Conservation (phyloP, 2,329 filamentous ascomycete genomes). For the Myriosclerotinia duriaeana region DNA sequence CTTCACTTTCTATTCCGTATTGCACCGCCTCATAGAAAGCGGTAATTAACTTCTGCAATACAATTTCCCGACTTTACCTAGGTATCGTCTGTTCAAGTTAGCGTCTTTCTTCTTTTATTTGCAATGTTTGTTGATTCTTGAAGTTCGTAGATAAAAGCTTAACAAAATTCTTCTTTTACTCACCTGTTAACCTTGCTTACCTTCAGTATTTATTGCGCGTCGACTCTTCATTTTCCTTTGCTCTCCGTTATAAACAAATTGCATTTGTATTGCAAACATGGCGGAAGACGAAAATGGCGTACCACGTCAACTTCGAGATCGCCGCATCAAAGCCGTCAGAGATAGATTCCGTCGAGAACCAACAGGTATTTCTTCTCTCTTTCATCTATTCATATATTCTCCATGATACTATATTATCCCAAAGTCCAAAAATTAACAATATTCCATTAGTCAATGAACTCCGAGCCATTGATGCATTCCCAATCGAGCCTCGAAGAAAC, state of each 20-base stretch:
- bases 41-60: background rate
- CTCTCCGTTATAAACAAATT: background rate
- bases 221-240: background rate
- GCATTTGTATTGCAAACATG: background rate
- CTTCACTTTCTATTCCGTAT: background rate
- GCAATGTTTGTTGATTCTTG: background rate
- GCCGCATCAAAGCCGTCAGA: constrained; percentile 6
- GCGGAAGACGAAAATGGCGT: background rate
- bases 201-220: background rate
- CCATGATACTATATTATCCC: background rate
- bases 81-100: background rate
- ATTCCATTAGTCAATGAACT: constrained; percentile 4
- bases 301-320: constrained; percentile 8
- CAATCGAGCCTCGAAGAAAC: constrained; percentile 2
- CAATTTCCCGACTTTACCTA: too few relatives aligned
- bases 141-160: background rate
- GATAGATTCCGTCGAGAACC: constrained; percentile 7
- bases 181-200: background rate
- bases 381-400: background rate
- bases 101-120: accelerated
- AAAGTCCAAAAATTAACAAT: background rate
- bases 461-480: constrained; percentile 16
- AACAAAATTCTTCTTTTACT: too few relatives aligned
- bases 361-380: background rate
- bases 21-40: background rate